Conservation (phyloP, 176 grass and related monocot species). For the Raddia distichophylla region DNA sequence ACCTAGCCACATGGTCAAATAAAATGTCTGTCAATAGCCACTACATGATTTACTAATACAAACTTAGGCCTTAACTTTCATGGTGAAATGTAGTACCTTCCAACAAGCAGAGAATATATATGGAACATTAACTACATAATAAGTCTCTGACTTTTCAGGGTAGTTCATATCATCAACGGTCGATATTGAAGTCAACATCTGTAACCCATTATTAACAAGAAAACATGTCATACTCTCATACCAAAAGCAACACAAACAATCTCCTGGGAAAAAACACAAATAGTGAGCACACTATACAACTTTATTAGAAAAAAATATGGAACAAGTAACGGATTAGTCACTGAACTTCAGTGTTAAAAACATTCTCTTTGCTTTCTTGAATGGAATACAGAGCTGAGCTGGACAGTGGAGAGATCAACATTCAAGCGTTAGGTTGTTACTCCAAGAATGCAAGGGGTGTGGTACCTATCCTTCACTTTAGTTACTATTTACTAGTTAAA, state of each 20-base stretch:
- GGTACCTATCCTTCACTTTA: constrained; percentile 6
- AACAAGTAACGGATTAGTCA: neutral
- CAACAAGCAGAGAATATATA: constrained; percentile 97
- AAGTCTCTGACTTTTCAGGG: constrained; percentile 91
- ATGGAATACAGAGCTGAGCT: neutral
- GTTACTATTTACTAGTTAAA: neutral
- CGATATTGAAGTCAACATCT: constrained; percentile 92
- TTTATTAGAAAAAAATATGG: neutral
- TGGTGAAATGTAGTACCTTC: constrained; percentile 59
- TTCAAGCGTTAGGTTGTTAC: constrained; percentile 19
- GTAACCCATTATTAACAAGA: constrained; percentile 45
- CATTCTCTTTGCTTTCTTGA: neutral
- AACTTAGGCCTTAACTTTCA: neutral
- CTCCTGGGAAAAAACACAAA: constrained; percentile 5
- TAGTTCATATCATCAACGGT: constrained; percentile 97
- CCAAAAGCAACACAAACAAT: constrained; percentile 29
- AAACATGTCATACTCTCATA: constrained; percentile 31
- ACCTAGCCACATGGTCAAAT: constrained; percentile 62
- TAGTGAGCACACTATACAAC: constrained; percentile 3
- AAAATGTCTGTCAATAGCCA: constrained; percentile 13
- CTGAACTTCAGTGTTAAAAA: neutral
- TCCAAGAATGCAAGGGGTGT: neutral
- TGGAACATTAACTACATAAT: constrained; percentile 93
- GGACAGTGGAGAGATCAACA: neutral
- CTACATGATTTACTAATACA: neutral